Evolutionary conservation across 345 rosid genomes (phyloP).

Genomic region (Syzygium aromaticum): DNA sequence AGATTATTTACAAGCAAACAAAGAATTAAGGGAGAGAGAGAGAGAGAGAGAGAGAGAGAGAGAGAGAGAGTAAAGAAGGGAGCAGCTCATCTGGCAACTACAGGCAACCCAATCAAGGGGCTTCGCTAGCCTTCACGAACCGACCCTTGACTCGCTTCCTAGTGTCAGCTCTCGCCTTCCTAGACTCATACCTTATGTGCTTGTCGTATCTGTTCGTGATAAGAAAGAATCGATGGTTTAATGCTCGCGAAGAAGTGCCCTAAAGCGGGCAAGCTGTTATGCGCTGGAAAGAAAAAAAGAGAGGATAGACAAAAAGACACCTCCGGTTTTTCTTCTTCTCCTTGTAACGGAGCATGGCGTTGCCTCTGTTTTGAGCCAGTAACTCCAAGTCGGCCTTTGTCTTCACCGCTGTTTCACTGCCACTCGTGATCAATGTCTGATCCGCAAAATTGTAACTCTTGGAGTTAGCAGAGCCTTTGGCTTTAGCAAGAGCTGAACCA

Average conservation of each 20-base stretch:
- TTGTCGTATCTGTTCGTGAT: constrained; percentile 56
- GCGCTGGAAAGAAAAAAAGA: not conserved
- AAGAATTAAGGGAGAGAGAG: not conserved
- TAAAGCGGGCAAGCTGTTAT: not conserved
- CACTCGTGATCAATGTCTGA: constrained; percentile 22
- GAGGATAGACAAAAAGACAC: constrained; percentile 12
- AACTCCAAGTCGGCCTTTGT: constrained; percentile 52
- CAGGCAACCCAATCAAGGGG: constrained; percentile 24
- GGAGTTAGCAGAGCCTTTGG: constrained; percentile 23
- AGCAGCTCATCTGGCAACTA: not conserved
- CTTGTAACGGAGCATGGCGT: constrained; percentile 91
- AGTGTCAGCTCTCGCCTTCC: constrained; percentile 94
- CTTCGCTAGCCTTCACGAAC: constrained; percentile 75
- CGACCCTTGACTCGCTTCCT: constrained; percentile 89
- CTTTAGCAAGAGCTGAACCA: constrained; percentile 21
- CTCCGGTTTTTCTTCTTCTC: constrained; percentile 87
- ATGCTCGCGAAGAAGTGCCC: not conserved
- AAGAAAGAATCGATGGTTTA: not conserved
- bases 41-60: not conserved
- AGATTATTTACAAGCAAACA: not conserved
- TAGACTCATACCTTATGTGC: constrained; percentile 90
- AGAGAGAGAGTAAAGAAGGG: not conserved
- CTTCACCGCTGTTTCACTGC: constrained; percentile 17
- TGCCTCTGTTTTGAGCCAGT: constrained; percentile 67
- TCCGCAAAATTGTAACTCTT: constrained; percentile 31